These are phyloP conservation scores for Acrocalymma vagum DNA, from an alignment of 2,329 filamentous ascomycete genomes.

Conservation along the genomic window DNA sequence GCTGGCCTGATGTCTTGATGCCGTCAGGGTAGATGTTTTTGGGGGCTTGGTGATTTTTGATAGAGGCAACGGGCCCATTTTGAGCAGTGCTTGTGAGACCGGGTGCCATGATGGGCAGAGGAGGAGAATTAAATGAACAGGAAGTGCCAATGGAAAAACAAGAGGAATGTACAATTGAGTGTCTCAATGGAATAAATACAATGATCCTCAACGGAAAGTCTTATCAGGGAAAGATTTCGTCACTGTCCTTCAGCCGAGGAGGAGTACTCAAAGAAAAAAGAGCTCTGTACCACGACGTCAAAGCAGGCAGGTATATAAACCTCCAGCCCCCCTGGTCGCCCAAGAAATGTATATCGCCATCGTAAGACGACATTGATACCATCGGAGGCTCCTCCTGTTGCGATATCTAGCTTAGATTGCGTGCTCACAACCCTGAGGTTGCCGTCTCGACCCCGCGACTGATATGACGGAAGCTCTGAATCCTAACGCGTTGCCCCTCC, in stretches of 20 bases:
- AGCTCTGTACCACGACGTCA: no score
- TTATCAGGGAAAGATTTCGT: no score
- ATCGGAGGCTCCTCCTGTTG: constrained; percentile 28
- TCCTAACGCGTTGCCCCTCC: no score
- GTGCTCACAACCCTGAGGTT: no score
- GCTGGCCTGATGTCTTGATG: constrained; percentile 75
- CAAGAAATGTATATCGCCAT: constrained; percentile 21
- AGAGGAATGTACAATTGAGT: no score
- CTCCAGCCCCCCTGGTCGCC: constrained; percentile 14
- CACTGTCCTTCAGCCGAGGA: no score
- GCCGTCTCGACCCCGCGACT: no score
- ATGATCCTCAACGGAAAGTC: no score
- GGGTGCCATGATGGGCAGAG: constrained; percentile 44
- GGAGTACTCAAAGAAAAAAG: background rate
- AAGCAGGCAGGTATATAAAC: constrained; percentile 26
- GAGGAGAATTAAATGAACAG: background rate
- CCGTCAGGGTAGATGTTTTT: constrained; percentile 69
- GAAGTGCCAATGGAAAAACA: no score
- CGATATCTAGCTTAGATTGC: constrained; percentile 38
- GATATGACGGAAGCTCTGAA: no score
- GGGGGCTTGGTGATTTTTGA: constrained; percentile 50
- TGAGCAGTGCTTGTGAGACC: constrained; percentile 49
- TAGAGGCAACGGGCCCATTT: no score
- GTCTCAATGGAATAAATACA: no score
- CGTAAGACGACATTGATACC: constrained; percentile 14